These are phyloP conservation scores for Striga hermonthica DNA, from an alignment of 305 asterid species.

Conservation along the genomic window DNA sequence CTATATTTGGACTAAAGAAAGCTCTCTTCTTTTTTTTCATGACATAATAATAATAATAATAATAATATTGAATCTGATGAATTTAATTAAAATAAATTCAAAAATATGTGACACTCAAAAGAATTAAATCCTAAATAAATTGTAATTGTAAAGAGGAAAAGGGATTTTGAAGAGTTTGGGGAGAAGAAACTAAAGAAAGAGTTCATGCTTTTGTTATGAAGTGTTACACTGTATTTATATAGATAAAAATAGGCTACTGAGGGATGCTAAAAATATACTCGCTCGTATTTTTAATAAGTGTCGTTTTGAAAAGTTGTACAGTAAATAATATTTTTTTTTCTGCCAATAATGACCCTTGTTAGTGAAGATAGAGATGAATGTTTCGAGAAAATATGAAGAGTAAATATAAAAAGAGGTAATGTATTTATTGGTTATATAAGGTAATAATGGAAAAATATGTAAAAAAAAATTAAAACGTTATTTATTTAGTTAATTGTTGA, in stretches of 20 bases:
- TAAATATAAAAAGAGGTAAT: too few relatives aligned
- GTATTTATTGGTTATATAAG: too few relatives aligned
- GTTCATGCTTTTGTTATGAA: background rate
- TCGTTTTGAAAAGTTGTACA: too few relatives aligned
- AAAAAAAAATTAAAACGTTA: too few relatives aligned
- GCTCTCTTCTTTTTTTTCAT: constrained; percentile 74
- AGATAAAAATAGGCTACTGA: constrained; percentile 37
- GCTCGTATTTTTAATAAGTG: too few relatives aligned
- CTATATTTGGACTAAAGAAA: constrained; percentile 84
- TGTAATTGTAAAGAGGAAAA: background rate
- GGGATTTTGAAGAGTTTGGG: background rate
- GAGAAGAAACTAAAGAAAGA: background rate
- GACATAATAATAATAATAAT: too few relatives aligned
- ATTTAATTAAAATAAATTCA: background rate
- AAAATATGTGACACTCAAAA: background rate
- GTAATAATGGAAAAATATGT: constrained; percentile 29
- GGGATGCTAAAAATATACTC: constrained; percentile 24
- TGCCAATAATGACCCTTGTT: too few relatives aligned
- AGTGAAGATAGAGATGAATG: too few relatives aligned
- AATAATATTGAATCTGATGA: background rate
- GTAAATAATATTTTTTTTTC: too few relatives aligned
- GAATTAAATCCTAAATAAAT: too few relatives aligned
- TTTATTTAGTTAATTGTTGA: too few relatives aligned
- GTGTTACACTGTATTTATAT: constrained; percentile 43
- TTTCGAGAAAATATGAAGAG: too few relatives aligned